Base-by-base conservation (phyloP, 192 early-diverging fungal genomes). In the Coemansia sp. region DNA sequence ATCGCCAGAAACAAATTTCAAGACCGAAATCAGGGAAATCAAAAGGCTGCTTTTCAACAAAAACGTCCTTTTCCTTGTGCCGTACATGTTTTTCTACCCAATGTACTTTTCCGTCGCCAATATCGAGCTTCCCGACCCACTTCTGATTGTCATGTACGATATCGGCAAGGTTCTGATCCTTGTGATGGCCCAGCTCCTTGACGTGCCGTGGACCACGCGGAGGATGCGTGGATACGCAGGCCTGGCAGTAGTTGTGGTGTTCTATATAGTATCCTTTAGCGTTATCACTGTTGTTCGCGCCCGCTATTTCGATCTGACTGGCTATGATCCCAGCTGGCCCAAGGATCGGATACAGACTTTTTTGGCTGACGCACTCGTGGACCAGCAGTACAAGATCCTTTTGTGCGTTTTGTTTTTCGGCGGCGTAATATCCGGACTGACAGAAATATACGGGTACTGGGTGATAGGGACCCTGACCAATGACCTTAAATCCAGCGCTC, bases 381-480 rank as follows among this genome's bases (percentile, higher is more conserved):
- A 25, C 2, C 46, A 68, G 0, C 59, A 78, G 11, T 27, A 58
- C 18, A 36, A 16, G 20, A 22, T 78, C 3, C 32, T 68, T 23
- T 58, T 65, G 10, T 46, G 62, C 0, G 58, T 65, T 0, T 68
- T 71, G 32, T 78, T 78, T 29, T 78, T 78, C 18, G 65, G 60
- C 0, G 75, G 75, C 2, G 58, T 72, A 9, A 64, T 65, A 2
- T 78, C 75, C 1, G 67, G 69, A 29, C 62, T 71, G 11, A 58
- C 72, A 16, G 69, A 78, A 55, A 55, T 78, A 13, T 78, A 58
- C 34, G 74, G 69, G n/a, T 71, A 64, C 53, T 77, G 74, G 74
- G 34, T 77, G 9, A 77, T 77, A 24, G 74, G 74, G 34, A 71
- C 74, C 6, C 59, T 77, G 24, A 77, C 74, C 0, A 77, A 77